Evolutionary conservation across 2,329 filamentous ascomycete species (phyloP), one percentile per base, ranked within the genome.

Genomic region (Hypoxylon sp.): DNA sequence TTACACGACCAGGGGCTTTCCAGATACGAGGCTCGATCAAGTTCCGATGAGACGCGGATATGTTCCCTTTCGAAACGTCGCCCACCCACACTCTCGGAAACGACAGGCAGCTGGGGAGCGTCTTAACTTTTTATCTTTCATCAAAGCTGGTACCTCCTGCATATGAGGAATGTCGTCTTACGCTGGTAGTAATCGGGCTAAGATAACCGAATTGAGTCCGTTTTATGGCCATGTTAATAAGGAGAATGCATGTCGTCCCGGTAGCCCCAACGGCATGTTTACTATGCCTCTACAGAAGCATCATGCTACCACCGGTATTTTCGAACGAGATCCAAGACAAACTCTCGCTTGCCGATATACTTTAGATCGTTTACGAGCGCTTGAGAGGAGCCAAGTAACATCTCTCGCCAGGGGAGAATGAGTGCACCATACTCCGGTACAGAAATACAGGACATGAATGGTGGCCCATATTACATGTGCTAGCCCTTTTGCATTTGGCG

Each of bases 1-100:
- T 53, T 64, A 64, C 65, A 64, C 60, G 60, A 67, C 17, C 60
- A 32, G 32, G 34, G 28, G 34, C 34, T 52, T 14, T 45, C 13
- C 46, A 52, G 36, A 62, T 55, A 60, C 61, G 60, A 53, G 38
- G 23, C 17, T 48, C 38, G 30, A 56, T 60, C 57, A 50, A 55
- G 46, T 58, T 53, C 28, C 28, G 52, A 51, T 30, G 38, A 53
- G 38, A 62, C 32, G 45, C 43, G 45, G 32, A 53, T 63, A 50
- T 41, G 30, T 25, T 46, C 32, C 60, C 17, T 21, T 50, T 60
- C 23, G 30, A 41, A 43, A 51, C n/a, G 34, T 57, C 32, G 51
- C 45, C 34, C 28, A 50, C 36, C 30, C 41, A 46, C 49, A n/a
- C 58, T n/a, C 28, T 45, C 38, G 30, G 32, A 28, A 19, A 14